phyloP scores from a whole-genome alignment of 441 rosid species.

The Cnidoscolus chayamansa region DNA sequence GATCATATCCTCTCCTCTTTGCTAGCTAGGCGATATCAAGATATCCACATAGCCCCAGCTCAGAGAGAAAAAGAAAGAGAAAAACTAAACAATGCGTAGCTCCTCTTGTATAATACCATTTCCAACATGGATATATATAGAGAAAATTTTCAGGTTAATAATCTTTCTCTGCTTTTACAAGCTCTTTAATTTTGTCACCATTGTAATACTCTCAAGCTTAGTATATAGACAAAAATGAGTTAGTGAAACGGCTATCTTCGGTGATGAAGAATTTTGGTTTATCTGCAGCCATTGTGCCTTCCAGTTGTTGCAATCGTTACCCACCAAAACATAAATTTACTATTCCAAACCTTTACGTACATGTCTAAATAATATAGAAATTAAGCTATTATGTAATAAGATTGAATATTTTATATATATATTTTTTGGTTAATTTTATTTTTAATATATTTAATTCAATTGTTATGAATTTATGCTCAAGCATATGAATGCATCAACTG shows the following conservation, averaged over 20 bases:
- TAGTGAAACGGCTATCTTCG: conserved; percentile 22
- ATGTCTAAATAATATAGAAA: too few relatives aligned
- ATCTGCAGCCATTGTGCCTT: conserved; percentile 7
- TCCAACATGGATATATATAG: background rate
- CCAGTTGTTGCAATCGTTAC: conserved; percentile 4
- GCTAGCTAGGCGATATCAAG: background rate
- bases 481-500: background rate
- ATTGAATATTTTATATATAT: too few relatives aligned
- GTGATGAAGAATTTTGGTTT: conserved; percentile 4
- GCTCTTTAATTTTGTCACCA: background rate
- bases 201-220: background rate
- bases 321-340: background rate
- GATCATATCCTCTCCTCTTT: background rate
- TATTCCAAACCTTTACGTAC: too few relatives aligned
- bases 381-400: too few relatives aligned
- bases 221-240: background rate
- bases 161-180: background rate
- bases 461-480: too few relatives aligned
- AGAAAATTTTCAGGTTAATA: background rate
- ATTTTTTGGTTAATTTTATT: too few relatives aligned
- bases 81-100: background rate
- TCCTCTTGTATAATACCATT: background rate
- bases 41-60: too few relatives aligned
- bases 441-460: too few relatives aligned
- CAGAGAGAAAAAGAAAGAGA: background rate